Evolutionary conservation across 2,329 filamentous ascomycete genomes (phyloP).

Genomic region (Dendrostoma leiphaemia): DNA sequence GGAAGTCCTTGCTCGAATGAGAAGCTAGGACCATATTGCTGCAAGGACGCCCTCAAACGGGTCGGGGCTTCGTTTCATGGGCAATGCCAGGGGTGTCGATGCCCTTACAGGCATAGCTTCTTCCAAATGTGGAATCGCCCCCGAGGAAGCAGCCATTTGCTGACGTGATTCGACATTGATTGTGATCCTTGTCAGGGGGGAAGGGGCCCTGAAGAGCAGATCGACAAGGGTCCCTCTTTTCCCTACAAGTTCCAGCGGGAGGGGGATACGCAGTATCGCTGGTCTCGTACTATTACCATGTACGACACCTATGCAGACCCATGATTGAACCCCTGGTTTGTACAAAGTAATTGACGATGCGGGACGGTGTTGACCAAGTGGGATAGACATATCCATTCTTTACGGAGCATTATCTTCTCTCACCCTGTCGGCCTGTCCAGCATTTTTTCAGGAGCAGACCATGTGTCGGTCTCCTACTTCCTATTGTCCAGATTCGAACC

Average conservation of each 20-base stretch:
- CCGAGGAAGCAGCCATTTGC: neutral
- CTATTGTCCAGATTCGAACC: conserved; percentile 12
- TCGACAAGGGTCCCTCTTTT: conserved; percentile 17
- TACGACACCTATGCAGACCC: too few relatives aligned
- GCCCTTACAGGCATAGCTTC: neutral
- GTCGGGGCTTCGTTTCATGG: neutral
- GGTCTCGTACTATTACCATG: too few relatives aligned
- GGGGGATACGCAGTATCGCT: neutral
- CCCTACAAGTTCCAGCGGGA: conserved; percentile 4
- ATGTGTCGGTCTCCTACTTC: conserved; percentile 35
- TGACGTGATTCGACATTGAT: conserved; percentile 3
- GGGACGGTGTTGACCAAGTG: too few relatives aligned
- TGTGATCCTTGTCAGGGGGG: conserved; percentile 15
- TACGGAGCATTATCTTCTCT: too few relatives aligned
- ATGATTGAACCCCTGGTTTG: too few relatives aligned
- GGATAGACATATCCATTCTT: too few relatives aligned
- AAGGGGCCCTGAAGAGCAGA: conserved; percentile 3
- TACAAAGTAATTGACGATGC: too few relatives aligned
- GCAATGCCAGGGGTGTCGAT: neutral
- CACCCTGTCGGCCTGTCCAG: too few relatives aligned
- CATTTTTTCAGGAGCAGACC: conserved; percentile 31
- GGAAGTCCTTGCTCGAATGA: conserved; percentile 5
- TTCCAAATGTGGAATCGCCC: neutral
- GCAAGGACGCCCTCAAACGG: neutral
- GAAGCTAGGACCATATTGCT: conserved; percentile 6